Evolutionary conservation across 108 stramenopile genomes (phyloP), one percentile per base, ranked within the genome.

Genomic region (Skeletonema marinoi): DNA sequence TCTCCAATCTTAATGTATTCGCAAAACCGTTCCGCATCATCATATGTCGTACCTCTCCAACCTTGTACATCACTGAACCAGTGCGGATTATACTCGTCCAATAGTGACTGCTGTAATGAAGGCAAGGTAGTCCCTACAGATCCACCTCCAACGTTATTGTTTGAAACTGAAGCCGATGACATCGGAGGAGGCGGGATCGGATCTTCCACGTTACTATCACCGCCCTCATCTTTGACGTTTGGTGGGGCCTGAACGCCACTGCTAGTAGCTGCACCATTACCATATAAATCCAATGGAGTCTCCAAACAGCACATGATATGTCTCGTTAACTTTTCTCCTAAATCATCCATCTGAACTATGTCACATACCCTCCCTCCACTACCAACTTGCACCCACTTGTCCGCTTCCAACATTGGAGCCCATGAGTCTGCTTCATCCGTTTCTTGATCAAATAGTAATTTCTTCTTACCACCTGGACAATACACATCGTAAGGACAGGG

Each of bases 311-410:
- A 77, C 75, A 81, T 81, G 51, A 81, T 69, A 36, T 81, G 73
- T 13, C 67, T 65, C 38, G 80, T 74, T 17, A 74, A 65, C 10
- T 54, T 21, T 60, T 80, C 80, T n/a, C 62, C 69, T 30, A 35
- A 63, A 30, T 65, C 73, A 1, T 32, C 35, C 6, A 30, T 31
- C 21, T 36, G 63, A 39, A 66, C 63, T 25, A 29, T 60, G 3
- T 63, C 51, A 41, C 80, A 81, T 66, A 56, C 68, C 16, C 14
- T 68, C 32, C 50, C 80, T 17, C 36, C 64, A 32, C 46, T 63
- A 32, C 80, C 80, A 31, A 81, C 73, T 46, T 81, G 80, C 1
- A 81, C 73, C 80, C 80, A 81, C 6, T 68, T 63, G 42, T 81
- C 68, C 7, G 61, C 19, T 54, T 74, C 63, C 32, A 60, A 48